Base-by-base conservation (phyloP, 164 flowering plant genomes). In the Dillenia turbinata region DNA sequence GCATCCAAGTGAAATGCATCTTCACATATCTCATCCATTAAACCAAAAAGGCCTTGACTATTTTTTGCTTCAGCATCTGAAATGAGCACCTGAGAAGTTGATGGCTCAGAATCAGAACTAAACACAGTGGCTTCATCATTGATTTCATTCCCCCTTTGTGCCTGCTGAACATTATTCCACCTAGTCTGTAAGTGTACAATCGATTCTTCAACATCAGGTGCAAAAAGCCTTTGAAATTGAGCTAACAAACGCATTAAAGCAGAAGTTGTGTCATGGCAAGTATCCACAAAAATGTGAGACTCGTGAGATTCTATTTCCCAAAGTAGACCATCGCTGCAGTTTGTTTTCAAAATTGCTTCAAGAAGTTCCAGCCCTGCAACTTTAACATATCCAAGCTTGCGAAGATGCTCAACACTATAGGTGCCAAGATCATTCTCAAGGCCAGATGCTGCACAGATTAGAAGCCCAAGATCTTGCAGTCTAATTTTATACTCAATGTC, bases 161-260 rank as follows among this genome's bases (percentile, higher is more conserved):
- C 76, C 63, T 77, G 78, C 71, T 85, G 85, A 64, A 80, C 78
- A 70, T 68, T 77, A 62, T 90, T 77, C 96, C 97, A 92, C 69
- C 99, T 80, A 67, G 71, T 78, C 77, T 91, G 92, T 81, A 95
- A 81, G 75, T 95, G 97, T 56, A 76, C 81, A 63, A 82, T 22
- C 49, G 92, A 82, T 68, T 95, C 99, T 73, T 87, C 90, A 69
- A 95, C 54, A 71, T 95, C 91, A 75, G 95, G 99, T 17, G 97
- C 87, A 70, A 83, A 86, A 60, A 92, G 81, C 75, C 83, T 85
- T 75, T 92, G 97, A 47, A 95, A 83, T 71, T 95, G 98, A 66
- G 80, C 75, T 65, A 67, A 83, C 77, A 95, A 79, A 55, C 80
- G 76, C 54, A 83, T 78, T 65, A 95, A 58, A 56, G 84, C 90